Base-by-base conservation (phyloP, 2,329 filamentous ascomycete species). In the Talaromyces islandicus region DNA sequence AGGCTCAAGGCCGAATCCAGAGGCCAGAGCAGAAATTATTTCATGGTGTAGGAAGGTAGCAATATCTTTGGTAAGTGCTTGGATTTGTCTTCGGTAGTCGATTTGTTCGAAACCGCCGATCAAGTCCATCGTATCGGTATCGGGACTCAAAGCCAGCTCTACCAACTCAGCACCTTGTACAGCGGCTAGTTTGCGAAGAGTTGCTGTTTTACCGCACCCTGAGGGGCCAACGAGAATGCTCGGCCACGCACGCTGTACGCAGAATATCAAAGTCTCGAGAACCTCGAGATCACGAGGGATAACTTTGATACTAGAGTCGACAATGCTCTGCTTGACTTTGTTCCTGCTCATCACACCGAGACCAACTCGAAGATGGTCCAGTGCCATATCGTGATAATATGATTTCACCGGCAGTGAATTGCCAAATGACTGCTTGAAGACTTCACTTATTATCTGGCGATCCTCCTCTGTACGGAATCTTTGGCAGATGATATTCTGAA, bases 31-130 rank as follows among this genome's bases (percentile, higher is more conserved):
- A 27, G 66, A 65, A 25, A 77, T 68, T 25, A 74, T 67, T 6
- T 74, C 66, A 21, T 65, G 65, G 35, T 85, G 82, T 19, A 89
- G 69, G 59, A 82, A 82, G 6, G 76, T 69, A 12, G 78, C 76
- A 12, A 90, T 70, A 54, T 83, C 78, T 27, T 78, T 73, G 7
- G 88, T 70, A 64, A 85, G 80, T n/a, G 80, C 78, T 58, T 88
- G 87, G 4, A 90, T 79, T 63, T 89, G 85, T 59, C 93, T 84
- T 56, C 89, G 81, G 24, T 90, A 86, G 71, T 99, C 94, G 19
- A 91, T 87, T 75, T 99, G 94, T 73, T 99, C 94, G 70, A 96
- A 99, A 0, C 94, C 94, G 69, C 94, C 94, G 60, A 99, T 91
- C 59, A 99, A 85, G 74, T 99, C 94, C 87, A 96, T 96, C 0